Evolutionary conservation across 2,329 filamentous ascomycete species (phyloP), one percentile per base, ranked within the genome.

Genomic region (Kalmusia sp.): DNA sequence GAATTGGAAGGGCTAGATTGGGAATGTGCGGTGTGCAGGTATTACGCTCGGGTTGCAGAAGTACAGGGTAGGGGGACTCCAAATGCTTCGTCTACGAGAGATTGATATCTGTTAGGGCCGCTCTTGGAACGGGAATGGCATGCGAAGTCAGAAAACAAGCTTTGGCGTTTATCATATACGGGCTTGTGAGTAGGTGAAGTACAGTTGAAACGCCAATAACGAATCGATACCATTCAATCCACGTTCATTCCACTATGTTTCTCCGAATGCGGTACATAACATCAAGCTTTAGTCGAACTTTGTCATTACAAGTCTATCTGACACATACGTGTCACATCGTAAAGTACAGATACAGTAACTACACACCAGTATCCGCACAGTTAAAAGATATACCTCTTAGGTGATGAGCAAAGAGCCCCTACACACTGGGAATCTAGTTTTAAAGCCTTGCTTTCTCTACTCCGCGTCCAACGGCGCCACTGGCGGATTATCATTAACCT

Each of bases 401-500:
- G n/a, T n/a, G n/a, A n/a, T n/a, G n/a, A n/a, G n/a, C n/a, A n/a
- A n/a, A n/a, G n/a, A n/a, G n/a, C n/a, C n/a, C n/a, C n/a, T n/a
- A n/a, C n/a, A n/a, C n/a, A n/a, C n/a, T n/a, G n/a, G n/a, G n/a
- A n/a, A n/a, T n/a, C n/a, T n/a, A n/a, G n/a, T n/a, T n/a, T n/a
- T n/a, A n/a, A n/a, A n/a, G n/a, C n/a, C n/a, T n/a, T n/a, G n/a
- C n/a, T n/a, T n/a, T n/a, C n/a, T 24, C 35, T 84, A 93, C 74
- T 93, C 91, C 0, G 89, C 91, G 77, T 93, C 90, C 43, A 92
- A 77, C 8, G 88, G 87, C 35, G 88, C 90, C 45, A 87, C 84
- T 1, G 92, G 92, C 7, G 88, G 79, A 22, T 83, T 90, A 71
- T 96, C 85, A 73, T 96, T 85, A 2, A 96, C 92, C 77, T 96